Conservation (phyloP, 139 green algal genomes). For the Chara braunii region DNA sequence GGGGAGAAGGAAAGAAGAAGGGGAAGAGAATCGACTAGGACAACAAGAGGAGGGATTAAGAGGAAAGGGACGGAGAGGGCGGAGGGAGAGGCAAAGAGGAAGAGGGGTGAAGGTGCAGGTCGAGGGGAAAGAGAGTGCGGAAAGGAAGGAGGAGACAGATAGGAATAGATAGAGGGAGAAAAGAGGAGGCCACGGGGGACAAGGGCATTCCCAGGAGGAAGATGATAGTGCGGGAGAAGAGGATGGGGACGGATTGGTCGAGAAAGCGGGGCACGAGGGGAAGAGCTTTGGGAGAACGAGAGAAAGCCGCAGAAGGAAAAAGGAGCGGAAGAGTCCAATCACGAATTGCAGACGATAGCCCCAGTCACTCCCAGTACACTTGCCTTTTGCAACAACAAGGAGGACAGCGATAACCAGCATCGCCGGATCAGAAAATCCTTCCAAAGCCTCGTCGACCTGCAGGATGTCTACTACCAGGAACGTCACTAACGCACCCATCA, state of each 20-base stretch:
- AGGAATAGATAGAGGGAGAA: too few species aligned
- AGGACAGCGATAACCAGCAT: conserved; percentile 29
- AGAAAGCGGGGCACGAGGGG: not conserved
- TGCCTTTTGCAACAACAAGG: conserved; percentile 32
- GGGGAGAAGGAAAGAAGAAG: too few species aligned
- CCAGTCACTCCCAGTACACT: not conserved
- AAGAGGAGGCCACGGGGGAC: too few species aligned
- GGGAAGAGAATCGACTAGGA: too few species aligned
- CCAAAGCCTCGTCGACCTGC: conserved; percentile 20
- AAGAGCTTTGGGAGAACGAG: not conserved
- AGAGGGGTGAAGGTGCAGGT: too few species aligned
- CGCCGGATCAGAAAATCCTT: conserved; percentile 25
- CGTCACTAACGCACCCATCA: conserved; percentile 21
- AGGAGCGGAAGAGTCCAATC: not conserved
- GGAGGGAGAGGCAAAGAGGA: too few species aligned
- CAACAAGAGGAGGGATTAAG: too few species aligned
- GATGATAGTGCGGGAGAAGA: not conserved
- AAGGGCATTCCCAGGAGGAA: too few species aligned
- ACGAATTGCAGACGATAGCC: not conserved
- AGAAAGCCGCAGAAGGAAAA: not conserved
- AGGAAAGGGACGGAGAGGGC: too few species aligned
- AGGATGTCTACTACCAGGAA: conserved; percentile 25
- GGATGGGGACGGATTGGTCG: not conserved
- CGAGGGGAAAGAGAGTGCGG: too few species aligned
- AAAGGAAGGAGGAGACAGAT: too few species aligned